Evolutionary conservation across 164 flowering plant species (phyloP).

Genomic region (Umbilicus rupestris): DNA sequence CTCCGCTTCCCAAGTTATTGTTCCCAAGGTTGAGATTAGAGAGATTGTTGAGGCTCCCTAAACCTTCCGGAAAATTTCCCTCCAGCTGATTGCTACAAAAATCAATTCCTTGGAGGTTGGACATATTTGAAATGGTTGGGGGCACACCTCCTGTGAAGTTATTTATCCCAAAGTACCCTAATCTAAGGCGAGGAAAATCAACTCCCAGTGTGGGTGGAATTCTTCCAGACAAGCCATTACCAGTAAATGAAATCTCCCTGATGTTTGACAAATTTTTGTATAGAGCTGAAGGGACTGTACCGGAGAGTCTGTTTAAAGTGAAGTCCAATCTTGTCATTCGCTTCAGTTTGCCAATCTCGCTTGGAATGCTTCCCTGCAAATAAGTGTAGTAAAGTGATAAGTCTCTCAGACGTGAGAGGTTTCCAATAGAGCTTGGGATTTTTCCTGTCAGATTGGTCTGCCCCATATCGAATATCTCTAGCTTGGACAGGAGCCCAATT

Average conservation of each 20-base stretch:
- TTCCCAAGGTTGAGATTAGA: not conserved
- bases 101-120: not conserved
- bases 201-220: constrained; percentile 12
- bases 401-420: constrained; percentile 11
- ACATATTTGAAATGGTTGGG: constrained; percentile 18
- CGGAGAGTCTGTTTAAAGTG: constrained; percentile 10
- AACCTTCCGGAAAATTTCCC: constrained; percentile 14
- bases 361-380: constrained; percentile 15
- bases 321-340: not conserved
- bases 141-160: constrained; percentile 21
- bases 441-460: constrained; percentile 7
- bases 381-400: not conserved
- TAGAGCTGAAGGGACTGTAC: constrained; percentile 15
- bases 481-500: constrained; percentile 4
- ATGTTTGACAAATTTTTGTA: constrained; percentile 18
- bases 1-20: constrained; percentile 16
- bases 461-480: not conserved
- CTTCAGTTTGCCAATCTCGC: constrained; percentile 8
- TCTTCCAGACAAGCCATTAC: constrained; percentile 12
- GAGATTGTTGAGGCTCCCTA: constrained; percentile 14
- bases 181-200: constrained; percentile 15
- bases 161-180: not conserved
- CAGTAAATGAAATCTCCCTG: not conserved
- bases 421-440: constrained; percentile 15
- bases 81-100: constrained; percentile 12